Evolutionary conservation across 1,284 basidiomycete genomes (phyloP).

Genomic region (Omphalotus olearius): DNA sequence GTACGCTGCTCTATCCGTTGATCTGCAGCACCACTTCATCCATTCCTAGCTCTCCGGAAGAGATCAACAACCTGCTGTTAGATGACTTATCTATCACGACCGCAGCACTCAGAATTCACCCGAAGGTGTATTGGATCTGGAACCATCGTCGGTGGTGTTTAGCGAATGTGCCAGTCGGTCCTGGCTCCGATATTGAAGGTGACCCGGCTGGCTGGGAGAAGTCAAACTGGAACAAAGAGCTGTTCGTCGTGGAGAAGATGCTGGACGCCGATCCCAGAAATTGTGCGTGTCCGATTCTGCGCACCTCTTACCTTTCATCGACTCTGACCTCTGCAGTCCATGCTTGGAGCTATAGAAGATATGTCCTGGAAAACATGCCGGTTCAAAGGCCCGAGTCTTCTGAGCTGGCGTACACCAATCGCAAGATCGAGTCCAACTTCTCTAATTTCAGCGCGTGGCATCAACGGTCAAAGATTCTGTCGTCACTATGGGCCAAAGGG

Average conservation of each 20-base stretch:
- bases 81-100: slow-evolving; percentile 82
- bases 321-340: slow-evolving; percentile 57
- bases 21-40: background rate
- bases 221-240: slow-evolving; percentile 77
- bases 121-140: slow-evolving; percentile 97
- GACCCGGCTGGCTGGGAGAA: slow-evolving; percentile 64
- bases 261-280: slow-evolving; percentile 86
- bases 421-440: slow-evolving; percentile 93
- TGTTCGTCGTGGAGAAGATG: slow-evolving; percentile 86
- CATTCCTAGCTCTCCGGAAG: slow-evolving; percentile 49
- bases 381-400: slow-evolving; percentile 43
- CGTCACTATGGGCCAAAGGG: slow-evolving; percentile 61
- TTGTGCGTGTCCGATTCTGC: slow-evolving; percentile 49
- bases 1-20: slow-evolving; percentile 32
- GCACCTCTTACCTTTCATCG: background rate
- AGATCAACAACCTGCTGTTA: slow-evolving; percentile 61
- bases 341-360: slow-evolving; percentile 90
- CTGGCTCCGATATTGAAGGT: slow-evolving; percentile 37
- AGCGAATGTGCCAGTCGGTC: slow-evolving; percentile 74
- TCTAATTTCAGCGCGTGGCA: slow-evolving; percentile 99
- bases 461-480: slow-evolving; percentile 84
- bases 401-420: slow-evolving; percentile 81
- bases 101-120: slow-evolving; percentile 73
- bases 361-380: slow-evolving; percentile 72
- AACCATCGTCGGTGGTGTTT: slow-evolving; percentile 94